These are phyloP conservation scores for Acacia pycnantha DNA, from an alignment of 331 rosid species.

Conservation along the genomic window DNA sequence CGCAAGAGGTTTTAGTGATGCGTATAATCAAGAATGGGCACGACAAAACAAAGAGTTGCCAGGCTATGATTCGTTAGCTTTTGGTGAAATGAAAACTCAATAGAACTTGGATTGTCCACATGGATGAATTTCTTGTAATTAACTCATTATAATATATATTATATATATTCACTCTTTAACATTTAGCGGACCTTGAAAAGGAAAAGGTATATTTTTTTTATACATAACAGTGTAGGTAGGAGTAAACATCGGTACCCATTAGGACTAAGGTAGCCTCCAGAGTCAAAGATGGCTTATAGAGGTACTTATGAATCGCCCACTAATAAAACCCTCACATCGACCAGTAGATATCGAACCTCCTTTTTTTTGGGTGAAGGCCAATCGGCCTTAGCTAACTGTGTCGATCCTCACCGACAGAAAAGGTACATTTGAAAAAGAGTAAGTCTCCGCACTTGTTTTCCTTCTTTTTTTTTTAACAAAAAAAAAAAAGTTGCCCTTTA, in stretches of 20 bases:
- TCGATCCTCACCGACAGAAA: too few relatives aligned
- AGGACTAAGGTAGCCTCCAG: too few relatives aligned
- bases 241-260: too few relatives aligned
- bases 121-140: slow-evolving; percentile 4
- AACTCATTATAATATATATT: not conserved
- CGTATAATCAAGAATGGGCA: not conserved
- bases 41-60: not conserved
- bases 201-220: not conserved
- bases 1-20: not conserved
- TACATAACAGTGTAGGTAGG: too few relatives aligned
- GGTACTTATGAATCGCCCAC: too few relatives aligned
- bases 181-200: slow-evolving; percentile 3
- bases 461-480: not conserved
- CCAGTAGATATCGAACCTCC: too few relatives aligned
- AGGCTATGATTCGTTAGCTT: not conserved
- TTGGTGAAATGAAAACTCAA: not conserved
- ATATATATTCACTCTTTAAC: slow-evolving; percentile 28
- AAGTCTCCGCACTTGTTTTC: not conserved
- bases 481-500: slow-evolving; percentile 21
- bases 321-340: too few relatives aligned
- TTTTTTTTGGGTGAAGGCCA: too few relatives aligned
- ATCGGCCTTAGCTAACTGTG: too few relatives aligned
- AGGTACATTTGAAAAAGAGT: slow-evolving; percentile 1
- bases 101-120: not conserved
- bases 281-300: too few relatives aligned